Base-by-base conservation (phyloP, 176 grass and related monocot species). In the Alopecurus myosuroides region DNA sequence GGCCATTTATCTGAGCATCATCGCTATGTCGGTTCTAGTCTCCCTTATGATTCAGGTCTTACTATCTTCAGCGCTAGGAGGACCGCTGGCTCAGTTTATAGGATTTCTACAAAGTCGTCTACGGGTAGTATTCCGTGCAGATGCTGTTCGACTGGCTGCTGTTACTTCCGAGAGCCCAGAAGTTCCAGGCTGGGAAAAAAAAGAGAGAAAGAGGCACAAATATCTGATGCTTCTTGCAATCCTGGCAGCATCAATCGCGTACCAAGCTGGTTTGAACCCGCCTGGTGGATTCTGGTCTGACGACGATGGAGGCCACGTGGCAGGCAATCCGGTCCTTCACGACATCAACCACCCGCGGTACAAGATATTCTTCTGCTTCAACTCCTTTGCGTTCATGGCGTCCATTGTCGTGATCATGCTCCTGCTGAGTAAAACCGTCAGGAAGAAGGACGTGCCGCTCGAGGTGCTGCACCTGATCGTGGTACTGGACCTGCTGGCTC, bases 151-250 rank as follows among this genome's bases (percentile, higher is more conserved):
- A 30, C 20, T 4, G 13, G 4, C 42, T 11, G 42, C 17, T 52
- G 3, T 3, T 65, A 25, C 70, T 63, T 18, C 52, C 4, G 3
- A 39, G n/a, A 4, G 7, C 3, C 12, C 12, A 31, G 31, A 33
- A 60, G 8, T 3, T 39, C 62, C 74, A 63, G 74, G 7, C 18
- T 15, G 9, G 60, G 1, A 34, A 52, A 83, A 63, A 60, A 50
- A 31, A 31, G 17, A 23, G 57, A 77, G 18, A 19, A 88, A 88
- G 65, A 72, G 31, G 8, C 53, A 74, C 66, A 84, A 88, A 14
- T 88, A 79, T 65, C 20, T 92, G 37, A 87, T 93, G 84, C 85
- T 93, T 9, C 76, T 93, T 81, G 91, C 91, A 60, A 49, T 84
- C 56, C 57, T 93, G 20, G 87, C 80, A 7, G 84, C 91, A 20